Evolutionary conservation across 2,329 filamentous ascomycete species (phyloP), one percentile per base, ranked within the genome.

Genomic region (Sphaerulina musiva): DNA sequence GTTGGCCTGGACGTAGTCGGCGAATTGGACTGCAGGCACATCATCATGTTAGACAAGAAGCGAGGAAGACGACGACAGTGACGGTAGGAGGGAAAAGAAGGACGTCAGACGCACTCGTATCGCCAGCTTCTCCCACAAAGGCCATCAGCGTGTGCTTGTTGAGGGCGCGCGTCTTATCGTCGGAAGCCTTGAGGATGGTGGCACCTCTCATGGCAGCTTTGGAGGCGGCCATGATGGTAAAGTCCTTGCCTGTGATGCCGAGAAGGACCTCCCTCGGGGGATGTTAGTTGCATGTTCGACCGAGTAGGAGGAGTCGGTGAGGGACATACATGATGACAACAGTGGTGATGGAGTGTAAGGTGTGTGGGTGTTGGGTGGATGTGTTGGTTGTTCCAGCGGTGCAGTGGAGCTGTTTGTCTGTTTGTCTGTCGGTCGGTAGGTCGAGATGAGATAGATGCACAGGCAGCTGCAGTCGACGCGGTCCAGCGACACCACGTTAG

Each of bases 1-100:
- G 74, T 98, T 98, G 71, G 92, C 91, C 82, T 97, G 91, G 73
- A 98, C 95, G 77, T 92, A 98, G 77, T 98, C 93, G 72, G 95
- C 89, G 73, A 98, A 98, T 85, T 98, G 92, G 59, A 97, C 91
- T 95, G 70, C 26, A 29, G 26, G 5, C 26, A 29, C 26, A 29
- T 29, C 26, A 29, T 29, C 26, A 29, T 29, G 26, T 29, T 29
- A 29, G 23, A 43, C 32, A 51, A 38, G 11, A 1, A 2, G 10
- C 41, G 9, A 52, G 51, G 39, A 50, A 23, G 26, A 29, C 5
- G 26, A 29, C 26, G 26, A 38, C 4, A n/a, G 10, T 38, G 34
- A 1, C 4, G 4, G 12, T 38, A 38, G 12, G 4, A 38, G 32
- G 32, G 48, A 38, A 42, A 31, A 42, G 34, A 32, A 32, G 44